Conservation (phyloP, 106 monocot genomes). For the Phalaenopsis aphrodite region DNA sequence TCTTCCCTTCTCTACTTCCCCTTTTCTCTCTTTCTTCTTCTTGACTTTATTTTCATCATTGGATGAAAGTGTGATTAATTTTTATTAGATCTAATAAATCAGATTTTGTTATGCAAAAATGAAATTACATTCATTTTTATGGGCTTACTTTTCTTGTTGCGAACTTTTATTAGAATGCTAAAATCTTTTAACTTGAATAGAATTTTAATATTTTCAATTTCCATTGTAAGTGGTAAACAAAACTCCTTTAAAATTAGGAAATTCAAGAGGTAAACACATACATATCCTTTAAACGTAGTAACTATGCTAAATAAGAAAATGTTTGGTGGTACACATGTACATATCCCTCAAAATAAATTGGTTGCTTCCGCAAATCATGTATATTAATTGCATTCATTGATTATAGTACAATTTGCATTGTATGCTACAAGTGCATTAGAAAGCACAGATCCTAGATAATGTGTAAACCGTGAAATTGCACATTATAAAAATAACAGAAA, state of each 20-base stretch:
- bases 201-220: neutral
- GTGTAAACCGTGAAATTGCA: neutral
- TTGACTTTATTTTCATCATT: neutral
- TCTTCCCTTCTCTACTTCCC: neutral
- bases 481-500: neutral
- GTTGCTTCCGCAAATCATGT: neutral
- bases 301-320: too few species aligned
- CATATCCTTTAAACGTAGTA: too few species aligned
- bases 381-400: neutral
- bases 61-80: neutral
- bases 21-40: neutral
- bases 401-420: neutral
- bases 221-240: neutral
- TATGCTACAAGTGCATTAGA: neutral
- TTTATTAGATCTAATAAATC: neutral
- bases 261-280: too few species aligned
- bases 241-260: neutral
- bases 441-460: neutral
- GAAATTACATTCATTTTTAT: neutral
- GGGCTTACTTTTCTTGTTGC: neutral
- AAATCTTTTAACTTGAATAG: neutral
- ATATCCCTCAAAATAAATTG: neutral
- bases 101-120: neutral
- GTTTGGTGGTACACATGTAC: too few species aligned
- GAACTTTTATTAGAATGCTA: neutral